Evolutionary conservation across 495 filamentous ascomycete species (phyloP), one percentile per base, ranked within the genome.

Genomic region (Annulohypoxylon stygium): DNA sequence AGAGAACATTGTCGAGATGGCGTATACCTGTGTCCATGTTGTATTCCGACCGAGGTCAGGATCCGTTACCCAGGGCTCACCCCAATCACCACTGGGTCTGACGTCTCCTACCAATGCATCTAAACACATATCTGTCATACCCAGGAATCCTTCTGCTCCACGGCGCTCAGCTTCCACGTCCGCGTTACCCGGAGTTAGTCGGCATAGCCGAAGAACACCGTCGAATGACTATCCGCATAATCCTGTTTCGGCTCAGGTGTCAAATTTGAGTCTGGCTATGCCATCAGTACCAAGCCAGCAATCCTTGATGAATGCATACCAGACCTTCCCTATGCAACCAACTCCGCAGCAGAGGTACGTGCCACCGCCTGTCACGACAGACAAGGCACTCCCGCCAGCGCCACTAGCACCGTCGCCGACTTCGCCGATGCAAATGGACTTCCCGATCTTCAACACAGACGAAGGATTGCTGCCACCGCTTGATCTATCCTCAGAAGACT

Each of bases 21-120:
- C 83, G 7, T 81, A 85, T 65, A 79, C 79, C 41, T 78, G 79
- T 53, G 83, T 84, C 16, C 81, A 79, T 26, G 81, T 84, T 61
- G 73, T 81, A 14, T 72, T 80, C 7, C 77, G 83, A 7, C 70
- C 77, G 34, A 73, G 71, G 34, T 77, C 77, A 36, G 45, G 34
- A 39, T 70, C 72, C 10, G 43, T 48, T 53, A 45, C 45, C 23
- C 63, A 74, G 60, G 58, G 67, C 47, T 37, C 30, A 37, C 16
- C 68, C 4, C 71, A 67, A 33, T 64, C 68, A 7, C 39, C 63
- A 1, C 33, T 58, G 16, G 54, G 60, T 10, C 45, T 67, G 30
- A 23, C 61, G 12, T 68, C 73, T 14, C 48, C 73, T 25, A 58
- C 34, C 16, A 61, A 25, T 4, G 16, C 65, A 6, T 39, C 39